Base-by-base conservation (phyloP, 2,329 filamentous ascomycete genomes). In the Verticillium klebahnii region DNA sequence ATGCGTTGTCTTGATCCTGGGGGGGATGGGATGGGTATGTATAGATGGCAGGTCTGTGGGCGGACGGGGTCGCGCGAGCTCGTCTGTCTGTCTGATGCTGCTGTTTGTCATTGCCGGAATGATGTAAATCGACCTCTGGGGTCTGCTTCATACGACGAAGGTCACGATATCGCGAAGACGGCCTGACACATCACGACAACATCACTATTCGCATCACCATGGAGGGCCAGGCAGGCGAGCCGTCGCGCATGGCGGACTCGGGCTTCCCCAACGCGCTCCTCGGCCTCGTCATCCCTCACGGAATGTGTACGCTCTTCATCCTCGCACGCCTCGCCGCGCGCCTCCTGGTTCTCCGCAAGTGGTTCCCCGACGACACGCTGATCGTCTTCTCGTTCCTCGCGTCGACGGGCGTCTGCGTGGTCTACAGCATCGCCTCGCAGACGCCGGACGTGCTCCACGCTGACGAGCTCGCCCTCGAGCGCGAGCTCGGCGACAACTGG, bases 311-410 rank as follows among this genome's bases (percentile, higher is more conserved):
- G 1, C 57, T 74, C 31, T 64, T 73, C 64, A 63, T 74, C 54
- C 32, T 70, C 39, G 65, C 67, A 12, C 69, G 73, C 3, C 60
- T 66, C 14, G 67, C 63, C 60, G 73, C 73, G 7, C 71, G 73
- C 14, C 57, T 71, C 32, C 57, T 65, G 55, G 61, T 74, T 37
- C 65, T 73, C 11, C 65, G 69, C 1, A 73, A 70, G 60, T 74
- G 73, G 73, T 74, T 72, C 63, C 60, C 70, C 34, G 72, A 74
- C 59, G 73, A 74, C 67, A 70, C 69, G 2, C 68, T 75, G 32
- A 71, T 74, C 36, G 39, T 73, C 17, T 60, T 66, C n/a, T 68
- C 72, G 6, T 75, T 69, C 69, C 56, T 68, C 57, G 71, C 70
- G 65, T 70, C 72, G 7, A 74, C 73, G 0, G 68, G 69, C 6